phyloP scores from a whole-genome alignment of 768 basidiomycete genomes.

The Suillus hirtellus region DNA sequence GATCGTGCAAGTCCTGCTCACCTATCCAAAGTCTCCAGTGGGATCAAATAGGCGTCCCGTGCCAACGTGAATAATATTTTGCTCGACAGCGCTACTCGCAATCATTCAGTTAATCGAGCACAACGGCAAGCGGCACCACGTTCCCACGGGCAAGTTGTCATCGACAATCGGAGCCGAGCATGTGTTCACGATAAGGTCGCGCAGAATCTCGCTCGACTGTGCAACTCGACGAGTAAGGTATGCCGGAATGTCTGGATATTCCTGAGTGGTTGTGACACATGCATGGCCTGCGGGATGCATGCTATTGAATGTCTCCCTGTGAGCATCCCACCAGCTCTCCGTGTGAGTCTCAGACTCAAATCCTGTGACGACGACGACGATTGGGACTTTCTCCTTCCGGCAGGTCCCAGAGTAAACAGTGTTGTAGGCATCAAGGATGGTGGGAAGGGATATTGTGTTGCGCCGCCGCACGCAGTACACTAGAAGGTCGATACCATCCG shows the following conservation, averaged over 20 bases:
- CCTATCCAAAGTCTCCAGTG: too few species aligned
- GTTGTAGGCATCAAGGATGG: conserved; percentile 34
- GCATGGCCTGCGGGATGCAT: conserved; percentile 31
- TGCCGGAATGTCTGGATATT: not conserved
- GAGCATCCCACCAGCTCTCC: conserved; percentile 35
- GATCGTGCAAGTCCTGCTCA: too few species aligned
- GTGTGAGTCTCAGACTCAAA: conserved; percentile 32
- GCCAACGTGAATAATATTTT: not conserved
- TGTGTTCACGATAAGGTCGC: conserved; percentile 24
- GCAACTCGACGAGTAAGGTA: not conserved
- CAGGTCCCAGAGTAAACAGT: conserved; percentile 41
- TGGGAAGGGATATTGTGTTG: conserved; percentile 31
- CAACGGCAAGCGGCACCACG: conserved; percentile 19
- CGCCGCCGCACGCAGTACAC: conserved; percentile 34
- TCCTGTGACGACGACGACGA: conserved; percentile 40
- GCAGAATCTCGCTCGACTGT: conserved; percentile 25
- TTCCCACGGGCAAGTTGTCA: conserved; percentile 9
- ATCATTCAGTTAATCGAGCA: conserved; percentile 14
- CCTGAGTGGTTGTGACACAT: conserved; percentile 39
- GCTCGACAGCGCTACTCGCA: conserved; percentile 5
- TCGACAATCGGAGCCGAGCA: not conserved
- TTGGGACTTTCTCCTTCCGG: conserved; percentile 35
- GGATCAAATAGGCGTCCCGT: not conserved
- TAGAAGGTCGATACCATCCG: conserved; percentile 29
- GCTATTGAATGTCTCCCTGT: conserved; percentile 31